phyloP scores from a whole-genome alignment of 2,329 filamentous ascomycete genomes.

The Didymella glomerata region DNA sequence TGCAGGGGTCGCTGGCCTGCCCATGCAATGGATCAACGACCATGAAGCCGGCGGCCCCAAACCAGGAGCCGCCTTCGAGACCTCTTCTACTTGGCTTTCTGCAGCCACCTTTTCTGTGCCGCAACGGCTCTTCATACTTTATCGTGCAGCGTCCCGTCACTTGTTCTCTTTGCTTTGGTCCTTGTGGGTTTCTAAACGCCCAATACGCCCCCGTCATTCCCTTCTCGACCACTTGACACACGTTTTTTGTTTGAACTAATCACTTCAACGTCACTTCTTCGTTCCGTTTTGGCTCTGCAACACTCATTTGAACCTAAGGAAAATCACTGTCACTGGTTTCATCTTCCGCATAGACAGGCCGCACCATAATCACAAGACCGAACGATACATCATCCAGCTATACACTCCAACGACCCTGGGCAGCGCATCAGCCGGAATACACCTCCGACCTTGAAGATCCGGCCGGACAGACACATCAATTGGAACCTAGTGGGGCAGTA shows the following conservation, averaged over 20 bases:
- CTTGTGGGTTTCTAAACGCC: conserved; percentile 35
- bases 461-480: neutral
- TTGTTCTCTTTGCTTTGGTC: conserved; percentile 32
- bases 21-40: conserved; percentile 42
- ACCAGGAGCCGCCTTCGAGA: conserved; percentile 40
- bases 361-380: conserved; percentile 28
- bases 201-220: conserved; percentile 34
- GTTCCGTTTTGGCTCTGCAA: conserved; percentile 38
- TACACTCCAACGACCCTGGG: conserved; percentile 22
- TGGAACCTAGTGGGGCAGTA: neutral
- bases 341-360: conserved; percentile 34
- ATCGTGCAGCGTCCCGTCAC: conserved; percentile 38
- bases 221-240: conserved; percentile 23
- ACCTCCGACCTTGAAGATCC: conserved; percentile 1
- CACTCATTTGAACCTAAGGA: conserved; percentile 26
- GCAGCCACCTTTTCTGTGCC: conserved; percentile 36
- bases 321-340: conserved; percentile 36
- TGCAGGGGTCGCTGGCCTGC: conserved; percentile 40
- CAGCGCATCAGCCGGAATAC: conserved; percentile 19
- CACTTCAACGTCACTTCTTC: conserved; percentile 19
- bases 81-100: conserved; percentile 33
- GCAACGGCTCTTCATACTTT: conserved; percentile 40
- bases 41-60: conserved; percentile 42
- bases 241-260: conserved; percentile 24
- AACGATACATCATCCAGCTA: conserved; percentile 22